phyloP scores from a whole-genome alignment of 2,329 filamentous ascomycete genomes.

The Parafenestella ontariensis region DNA sequence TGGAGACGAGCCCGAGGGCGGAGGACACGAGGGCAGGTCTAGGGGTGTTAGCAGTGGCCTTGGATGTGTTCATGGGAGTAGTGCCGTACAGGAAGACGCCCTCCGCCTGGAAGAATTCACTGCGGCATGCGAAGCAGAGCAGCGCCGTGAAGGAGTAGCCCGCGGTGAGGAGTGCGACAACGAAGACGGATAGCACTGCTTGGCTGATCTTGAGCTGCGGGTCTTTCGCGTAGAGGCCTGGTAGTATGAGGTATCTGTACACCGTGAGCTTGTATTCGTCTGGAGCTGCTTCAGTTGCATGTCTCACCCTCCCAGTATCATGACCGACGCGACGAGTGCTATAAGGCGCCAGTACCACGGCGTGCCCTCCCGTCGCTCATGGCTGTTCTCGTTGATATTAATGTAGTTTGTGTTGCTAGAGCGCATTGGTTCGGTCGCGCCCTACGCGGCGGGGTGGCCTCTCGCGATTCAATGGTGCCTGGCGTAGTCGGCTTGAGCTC shows the following conservation, averaged over 20 bases:
- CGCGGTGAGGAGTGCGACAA: slow-evolving; percentile 55
- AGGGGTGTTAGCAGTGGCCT: slow-evolving; percentile 19
- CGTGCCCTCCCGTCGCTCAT: slow-evolving; percentile 27
- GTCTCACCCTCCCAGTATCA: slow-evolving; percentile 58
- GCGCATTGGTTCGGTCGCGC: slow-evolving; percentile 39
- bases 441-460: slow-evolving; percentile 20
- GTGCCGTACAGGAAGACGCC: slow-evolving; percentile 53
- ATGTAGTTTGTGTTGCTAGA: slow-evolving; percentile 39
- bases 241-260: slow-evolving; percentile 57
- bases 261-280: slow-evolving; percentile 19
- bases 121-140: slow-evolving; percentile 56
- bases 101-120: slow-evolving; percentile 56
- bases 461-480: slow-evolving; percentile 30
- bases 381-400: slow-evolving; percentile 32
- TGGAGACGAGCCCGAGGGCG: slow-evolving; percentile 56
- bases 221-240: slow-evolving; percentile 54
- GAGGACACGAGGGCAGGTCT: slow-evolving; percentile 54
- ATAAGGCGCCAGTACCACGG: slow-evolving; percentile 59
- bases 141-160: slow-evolving; percentile 58
- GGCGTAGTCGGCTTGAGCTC: slow-evolving; percentile 10
- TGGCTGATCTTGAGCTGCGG: slow-evolving; percentile 50
- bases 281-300: neutral
- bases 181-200: slow-evolving; percentile 53
- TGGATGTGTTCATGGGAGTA: neutral
- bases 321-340: slow-evolving; percentile 53